Percentiles rank a stretch among this genome's conserved stretches.
phyloP scores from a whole-genome alignment of 1,284 basidiomycete species.

The Trichosporon sp. region DNA sequence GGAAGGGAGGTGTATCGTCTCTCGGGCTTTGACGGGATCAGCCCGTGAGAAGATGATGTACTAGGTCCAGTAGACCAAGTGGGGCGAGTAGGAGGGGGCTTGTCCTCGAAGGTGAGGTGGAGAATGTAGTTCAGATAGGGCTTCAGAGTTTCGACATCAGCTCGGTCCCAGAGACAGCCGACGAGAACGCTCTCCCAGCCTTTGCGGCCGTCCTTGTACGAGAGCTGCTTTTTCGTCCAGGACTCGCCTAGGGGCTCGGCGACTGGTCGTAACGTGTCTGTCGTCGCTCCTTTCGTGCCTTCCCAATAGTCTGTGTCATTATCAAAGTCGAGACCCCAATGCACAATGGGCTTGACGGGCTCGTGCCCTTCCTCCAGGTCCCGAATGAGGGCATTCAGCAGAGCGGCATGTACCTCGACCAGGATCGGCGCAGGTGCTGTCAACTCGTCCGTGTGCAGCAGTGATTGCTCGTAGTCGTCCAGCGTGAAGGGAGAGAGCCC shows the following conservation, averaged over 20 bases:
- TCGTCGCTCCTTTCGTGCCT: conserved; percentile 44
- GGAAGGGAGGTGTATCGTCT: conserved; percentile 70
- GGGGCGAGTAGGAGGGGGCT: conserved; percentile 43
- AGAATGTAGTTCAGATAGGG: conserved; percentile 67
- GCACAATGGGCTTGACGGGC: conserved; percentile 28
- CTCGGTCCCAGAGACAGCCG: conserved; percentile 86
- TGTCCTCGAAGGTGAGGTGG: conserved; percentile 61
- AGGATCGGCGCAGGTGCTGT: conserved; percentile 65
- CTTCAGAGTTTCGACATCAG: conserved; percentile 67
- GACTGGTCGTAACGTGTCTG: conserved; percentile 40
- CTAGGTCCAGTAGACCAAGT: conserved; percentile 45
- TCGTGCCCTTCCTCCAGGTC: conserved; percentile 54
- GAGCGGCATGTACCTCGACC: conserved; percentile 77
- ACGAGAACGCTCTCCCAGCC: conserved; percentile 75
- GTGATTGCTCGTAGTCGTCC: conserved; percentile 85
- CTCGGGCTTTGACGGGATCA: conserved; percentile 50
- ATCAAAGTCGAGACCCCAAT: conserved; percentile 29
- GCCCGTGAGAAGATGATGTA: conserved; percentile 41
- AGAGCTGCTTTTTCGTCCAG: conserved; percentile 38
- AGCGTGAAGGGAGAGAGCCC: conserved; percentile 84
- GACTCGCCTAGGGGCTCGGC: conserved; percentile 25
- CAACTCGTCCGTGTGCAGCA: conserved; percentile 68
- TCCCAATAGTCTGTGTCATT: conserved; percentile 44
- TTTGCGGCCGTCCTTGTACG: conserved; percentile 35
- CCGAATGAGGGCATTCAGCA: conserved; percentile 76